Percentiles rank a stretch among this genome's conserved stretches.
Conservation (phyloP, 2,329 filamentous ascomycete species). For the Rhynchosporium graminicola region DNA sequence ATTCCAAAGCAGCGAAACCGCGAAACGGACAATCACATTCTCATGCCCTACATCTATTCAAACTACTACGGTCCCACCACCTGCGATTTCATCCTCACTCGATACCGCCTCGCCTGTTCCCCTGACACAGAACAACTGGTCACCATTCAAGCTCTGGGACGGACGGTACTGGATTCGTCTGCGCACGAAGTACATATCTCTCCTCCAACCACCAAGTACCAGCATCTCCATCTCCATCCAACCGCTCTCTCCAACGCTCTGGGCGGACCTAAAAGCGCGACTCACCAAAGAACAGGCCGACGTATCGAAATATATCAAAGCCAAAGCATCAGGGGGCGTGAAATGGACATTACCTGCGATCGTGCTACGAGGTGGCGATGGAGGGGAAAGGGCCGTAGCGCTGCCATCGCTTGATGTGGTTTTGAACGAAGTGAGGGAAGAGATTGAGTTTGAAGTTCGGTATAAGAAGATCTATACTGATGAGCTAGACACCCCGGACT, state of each 20-base stretch:
- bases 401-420: conserved; percentile 35
- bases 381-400: conserved; percentile 28
- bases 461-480: conserved; percentile 35
- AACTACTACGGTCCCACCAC: too few species aligned
- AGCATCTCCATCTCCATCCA: conserved; percentile 26
- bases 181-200: conserved; percentile 7
- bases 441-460: conserved; percentile 31
- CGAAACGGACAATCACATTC: not conserved
- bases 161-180: conserved; percentile 63
- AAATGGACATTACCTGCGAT: conserved; percentile 39
- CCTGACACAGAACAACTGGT: conserved; percentile 10
- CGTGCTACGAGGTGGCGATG: conserved; percentile 13
- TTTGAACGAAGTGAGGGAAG: not conserved
- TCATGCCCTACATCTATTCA: not conserved
- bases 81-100: not conserved
- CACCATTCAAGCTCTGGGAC: conserved; percentile 49
- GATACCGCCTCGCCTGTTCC: not conserved
- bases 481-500: not conserved
- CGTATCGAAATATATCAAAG: conserved; percentile 20
- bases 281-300: not conserved
- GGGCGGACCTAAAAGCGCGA: conserved; percentile 22
- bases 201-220: not conserved
- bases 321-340: conserved; percentile 28
- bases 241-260: conserved; percentile 27
- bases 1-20: not conserved